phyloP scores from a whole-genome alignment of 805 yeast genomes.

The Metschnikowia arizonensis region DNA sequence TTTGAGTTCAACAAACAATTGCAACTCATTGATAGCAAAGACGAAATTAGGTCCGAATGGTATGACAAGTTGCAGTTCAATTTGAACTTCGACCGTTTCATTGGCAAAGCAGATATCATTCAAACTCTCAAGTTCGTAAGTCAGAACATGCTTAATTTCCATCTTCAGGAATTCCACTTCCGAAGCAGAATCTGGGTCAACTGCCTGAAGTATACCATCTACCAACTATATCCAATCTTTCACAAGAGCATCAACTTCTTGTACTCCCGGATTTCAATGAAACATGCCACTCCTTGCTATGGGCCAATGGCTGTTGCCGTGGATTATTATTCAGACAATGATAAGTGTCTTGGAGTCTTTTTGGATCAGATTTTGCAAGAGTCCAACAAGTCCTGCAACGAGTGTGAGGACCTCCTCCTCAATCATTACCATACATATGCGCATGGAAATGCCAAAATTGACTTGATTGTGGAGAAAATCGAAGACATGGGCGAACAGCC shows the following conservation, averaged over 20 bases:
- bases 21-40: conserved; percentile 21
- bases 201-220: conserved; percentile 32
- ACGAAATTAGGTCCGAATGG: conserved; percentile 26
- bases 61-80: conserved; percentile 25
- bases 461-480: conserved; percentile 61
- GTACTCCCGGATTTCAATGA: conserved; percentile 76
- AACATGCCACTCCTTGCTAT: conserved; percentile 84
- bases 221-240: conserved; percentile 41
- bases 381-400: conserved; percentile 66
- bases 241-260: conserved; percentile 79
- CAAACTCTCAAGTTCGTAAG: conserved; percentile 36
- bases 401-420: conserved; percentile 65
- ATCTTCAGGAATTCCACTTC: conserved; percentile 47
- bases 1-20: conserved; percentile 20
- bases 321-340: conserved; percentile 88
- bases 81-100: conserved; percentile 26
- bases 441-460: conserved; percentile 81
- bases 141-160: conserved; percentile 35
- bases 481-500: conserved; percentile 22
- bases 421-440: conserved; percentile 86
- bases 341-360: conserved; percentile 83
- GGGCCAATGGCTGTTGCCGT: conserved; percentile 86
- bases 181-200: conserved; percentile 48
- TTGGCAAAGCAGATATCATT: conserved; percentile 30
- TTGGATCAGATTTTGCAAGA: conserved; percentile 74